Percentiles rank a stretch among this genome's conserved stretches.
These are phyloP conservation scores for Coniochaeta ligniaria DNA, from an alignment of 2,329 filamentous ascomycete genomes.

Conservation along the genomic window DNA sequence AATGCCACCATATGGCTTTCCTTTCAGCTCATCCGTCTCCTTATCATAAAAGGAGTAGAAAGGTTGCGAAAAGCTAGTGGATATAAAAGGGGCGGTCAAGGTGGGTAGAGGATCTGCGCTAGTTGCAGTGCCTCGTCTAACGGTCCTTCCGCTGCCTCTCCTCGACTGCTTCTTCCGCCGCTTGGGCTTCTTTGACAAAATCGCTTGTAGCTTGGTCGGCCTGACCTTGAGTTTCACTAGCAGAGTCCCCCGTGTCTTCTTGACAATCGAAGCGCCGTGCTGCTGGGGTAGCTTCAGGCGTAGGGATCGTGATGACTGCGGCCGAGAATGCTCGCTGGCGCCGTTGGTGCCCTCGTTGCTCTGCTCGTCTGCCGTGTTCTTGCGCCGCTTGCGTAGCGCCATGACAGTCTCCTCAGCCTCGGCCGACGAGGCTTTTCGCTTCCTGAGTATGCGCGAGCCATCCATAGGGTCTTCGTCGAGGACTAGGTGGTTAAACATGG, in stretches of 20 bases:
- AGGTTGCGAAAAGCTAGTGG: constrained; percentile 61
- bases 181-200: constrained; percentile 52
- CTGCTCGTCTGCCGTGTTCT: constrained; percentile 35
- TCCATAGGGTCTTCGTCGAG: constrained; percentile 68
- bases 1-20: constrained; percentile 93
- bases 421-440: constrained; percentile 73
- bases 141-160: constrained; percentile 23
- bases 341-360: constrained; percentile 23
- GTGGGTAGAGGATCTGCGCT: constrained; percentile 22
- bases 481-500: constrained; percentile 67
- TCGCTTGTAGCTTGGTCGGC: constrained; percentile 50
- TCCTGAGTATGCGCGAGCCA: constrained; percentile 70
- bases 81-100: constrained; percentile 49
- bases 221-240: constrained; percentile 53
- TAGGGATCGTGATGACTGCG: constrained; percentile 49
- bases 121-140: constrained; percentile 29
- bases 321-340: constrained; percentile 23
- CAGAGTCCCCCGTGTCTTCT: constrained; percentile 34
- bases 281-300: constrained; percentile 40
- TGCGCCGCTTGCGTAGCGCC: constrained; percentile 46
- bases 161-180: constrained; percentile 38
- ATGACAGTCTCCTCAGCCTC: constrained; percentile 50
- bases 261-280: constrained; percentile 31
- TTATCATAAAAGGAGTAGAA: constrained; percentile 87
- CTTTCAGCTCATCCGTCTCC: constrained; percentile 81